Evolutionary conservation across 441 rosid species (phyloP).

Genomic region (Raphanus hybrid): DNA sequence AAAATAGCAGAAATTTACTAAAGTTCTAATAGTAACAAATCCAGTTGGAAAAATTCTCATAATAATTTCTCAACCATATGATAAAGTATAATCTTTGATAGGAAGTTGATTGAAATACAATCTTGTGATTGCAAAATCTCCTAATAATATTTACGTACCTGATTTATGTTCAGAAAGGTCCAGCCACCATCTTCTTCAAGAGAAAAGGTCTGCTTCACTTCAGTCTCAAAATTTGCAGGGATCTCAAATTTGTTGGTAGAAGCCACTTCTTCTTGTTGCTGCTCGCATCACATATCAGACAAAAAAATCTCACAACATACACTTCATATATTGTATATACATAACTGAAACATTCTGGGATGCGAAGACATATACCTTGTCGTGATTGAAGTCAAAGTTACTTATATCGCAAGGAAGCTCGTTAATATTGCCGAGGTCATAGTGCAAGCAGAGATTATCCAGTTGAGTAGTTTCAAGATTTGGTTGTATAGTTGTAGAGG

Average conservation of each 20-base stretch:
- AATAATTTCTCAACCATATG: not conserved
- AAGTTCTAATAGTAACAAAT: constrained; percentile 1
- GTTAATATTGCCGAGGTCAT: constrained; percentile 1
- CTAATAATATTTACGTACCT: constrained; percentile 24
- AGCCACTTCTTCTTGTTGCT: constrained; percentile 20
- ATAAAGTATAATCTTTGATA: not conserved
- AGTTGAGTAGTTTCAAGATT: constrained; percentile 19
- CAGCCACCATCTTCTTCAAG: constrained; percentile 17
- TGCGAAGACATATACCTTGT: constrained; percentile 17
- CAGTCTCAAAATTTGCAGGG: constrained; percentile 11
- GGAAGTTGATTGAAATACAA: not conserved
- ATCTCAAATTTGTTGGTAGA: constrained; percentile 16
- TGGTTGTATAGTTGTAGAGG: constrained; percentile 14
- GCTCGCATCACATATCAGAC: not conserved
- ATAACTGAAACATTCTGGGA: not conserved
- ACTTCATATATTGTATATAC: not conserved
- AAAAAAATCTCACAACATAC: not conserved
- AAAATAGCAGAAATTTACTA: constrained; percentile 3
- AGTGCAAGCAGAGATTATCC: constrained; percentile 16
- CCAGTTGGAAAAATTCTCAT: not conserved
- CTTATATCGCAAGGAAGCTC: constrained; percentile 29
- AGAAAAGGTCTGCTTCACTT: constrained; percentile 19
- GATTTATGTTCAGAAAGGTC: constrained; percentile 20
- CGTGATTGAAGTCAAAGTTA: constrained; percentile 13
- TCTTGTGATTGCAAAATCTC: not conserved